Evolutionary conservation across 225 moss, liverwort and hornwort genomes (phyloP).

Genomic region (Climacium dendroides): DNA sequence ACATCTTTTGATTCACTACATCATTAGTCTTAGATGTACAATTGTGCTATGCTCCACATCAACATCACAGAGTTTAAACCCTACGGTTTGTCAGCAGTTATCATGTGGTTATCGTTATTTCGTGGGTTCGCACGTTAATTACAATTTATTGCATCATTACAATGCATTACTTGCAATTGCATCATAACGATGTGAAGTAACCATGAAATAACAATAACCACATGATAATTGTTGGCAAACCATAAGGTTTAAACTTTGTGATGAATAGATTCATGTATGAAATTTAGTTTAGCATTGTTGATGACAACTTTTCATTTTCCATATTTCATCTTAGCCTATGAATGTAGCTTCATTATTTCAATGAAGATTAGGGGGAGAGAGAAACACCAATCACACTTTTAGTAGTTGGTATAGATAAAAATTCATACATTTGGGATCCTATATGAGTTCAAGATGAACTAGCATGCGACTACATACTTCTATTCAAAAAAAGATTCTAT

Average conservation of each 20-base stretch:
- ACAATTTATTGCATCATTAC: too few relatives aligned
- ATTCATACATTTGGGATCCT: accelerated
- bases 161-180: too few relatives aligned
- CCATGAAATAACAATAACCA: too few relatives aligned
- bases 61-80: too few relatives aligned
- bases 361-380: accelerated
- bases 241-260: too few relatives aligned
- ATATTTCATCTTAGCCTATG: neutral
- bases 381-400: accelerated
- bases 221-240: too few relatives aligned
- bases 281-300: neutral
- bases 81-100: too few relatives aligned
- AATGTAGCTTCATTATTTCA: neutral
- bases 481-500: neutral
- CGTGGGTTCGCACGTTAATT: too few relatives aligned
- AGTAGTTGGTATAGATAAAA: accelerated
- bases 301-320: neutral
- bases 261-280: neutral
- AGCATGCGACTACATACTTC: neutral
- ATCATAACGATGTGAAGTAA: too few relatives aligned
- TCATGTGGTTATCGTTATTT: too few relatives aligned
- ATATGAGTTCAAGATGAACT: neutral
- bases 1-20: neutral
- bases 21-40: neutral
- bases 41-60: accelerated